Conservation (phyloP, 2,329 filamentous ascomycete species). For the Sporothrix phasma region DNA sequence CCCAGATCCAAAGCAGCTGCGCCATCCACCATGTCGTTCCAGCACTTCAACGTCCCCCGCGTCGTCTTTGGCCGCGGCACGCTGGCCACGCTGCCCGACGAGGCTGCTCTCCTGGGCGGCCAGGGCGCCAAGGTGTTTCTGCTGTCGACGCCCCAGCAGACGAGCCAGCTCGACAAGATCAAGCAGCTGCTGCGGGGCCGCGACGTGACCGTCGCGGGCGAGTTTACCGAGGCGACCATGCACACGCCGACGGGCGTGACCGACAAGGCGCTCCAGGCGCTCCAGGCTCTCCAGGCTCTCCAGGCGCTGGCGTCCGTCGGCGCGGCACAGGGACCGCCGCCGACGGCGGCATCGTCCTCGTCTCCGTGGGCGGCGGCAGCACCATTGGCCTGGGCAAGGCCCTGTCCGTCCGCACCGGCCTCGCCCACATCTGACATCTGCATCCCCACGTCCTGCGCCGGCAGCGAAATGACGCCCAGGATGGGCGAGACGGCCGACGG, state of each 20-base stretch:
- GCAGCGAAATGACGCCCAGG: slow-evolving; percentile 56
- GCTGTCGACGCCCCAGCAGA: slow-evolving; percentile 43
- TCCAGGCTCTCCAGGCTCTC: slow-evolving; percentile 39
- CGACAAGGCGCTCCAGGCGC: slow-evolving; percentile 41
- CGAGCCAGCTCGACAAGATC: slow-evolving; percentile 34
- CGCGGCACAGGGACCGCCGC: too few species aligned
- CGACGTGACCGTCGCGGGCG: slow-evolving; percentile 8
- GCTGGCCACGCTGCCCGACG: slow-evolving; percentile 34
- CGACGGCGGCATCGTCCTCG: slow-evolving; percentile 36
- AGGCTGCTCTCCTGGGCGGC: slow-evolving; percentile 33
- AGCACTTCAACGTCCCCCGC: slow-evolving; percentile 24
- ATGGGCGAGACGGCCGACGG: slow-evolving; percentile 52
- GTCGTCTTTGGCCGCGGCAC: slow-evolving; percentile 47
- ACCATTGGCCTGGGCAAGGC: slow-evolving; percentile 54
- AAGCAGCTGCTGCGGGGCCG: slow-evolving; percentile 29
- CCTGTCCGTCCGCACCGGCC: slow-evolving; percentile 25
- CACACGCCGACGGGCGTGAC: slow-evolving; percentile 51
- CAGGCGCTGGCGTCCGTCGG: too few species aligned
- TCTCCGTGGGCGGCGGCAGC: slow-evolving; percentile 53
- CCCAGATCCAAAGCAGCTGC: too few species aligned
- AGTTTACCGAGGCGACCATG: slow-evolving; percentile 40
- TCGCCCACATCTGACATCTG: slow-evolving; percentile 14
- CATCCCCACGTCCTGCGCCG: slow-evolving; percentile 52
- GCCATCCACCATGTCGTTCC: not conserved
- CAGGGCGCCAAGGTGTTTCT: slow-evolving; percentile 35